Base-by-base conservation (phyloP, 2,329 filamentous ascomycete genomes). In the Plenodomus biglobosus region DNA sequence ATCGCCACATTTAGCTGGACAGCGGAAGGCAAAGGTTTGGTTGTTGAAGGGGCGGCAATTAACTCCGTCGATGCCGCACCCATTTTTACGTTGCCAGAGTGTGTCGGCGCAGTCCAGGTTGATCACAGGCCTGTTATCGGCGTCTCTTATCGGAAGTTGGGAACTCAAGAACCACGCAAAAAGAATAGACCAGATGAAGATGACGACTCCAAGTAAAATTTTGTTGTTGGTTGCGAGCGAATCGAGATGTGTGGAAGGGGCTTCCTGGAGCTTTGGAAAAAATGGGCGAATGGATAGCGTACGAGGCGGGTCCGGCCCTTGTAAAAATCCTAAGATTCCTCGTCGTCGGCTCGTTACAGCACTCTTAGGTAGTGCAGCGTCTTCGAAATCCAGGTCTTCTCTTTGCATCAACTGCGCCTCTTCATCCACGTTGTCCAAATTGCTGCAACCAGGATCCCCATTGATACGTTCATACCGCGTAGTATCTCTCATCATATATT, bases 11-110 rank as follows among this genome's bases (percentile, higher is more conserved):
- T 84, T 85, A 7, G 84, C 86, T 1, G 87, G 83, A 62, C 89
- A 94, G 40, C 84, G 78, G 64, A 94, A 94, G 1, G 86, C 78
- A 53, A 90, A 85, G 0, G 83, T 82, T 42, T 76, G 80, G 53
- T 84, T 84, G 49, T 78, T 80, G 64, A 94, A 94, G 0, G 89
- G 89, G 13, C 87, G 82, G 64, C 89, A 94, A 47, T 84, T 76
- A 46, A 84, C 82, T 7, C 89, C 89, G 56, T 92, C 83, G 19
- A 92, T 61, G 1, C 87, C 88, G 67, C 89, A 94, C 11, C 73
- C 74, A 61, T 91, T 92, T 38, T 85, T 85, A 15, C 82, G 75
- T 42, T 64, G 72, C 87, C 88, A 94, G 62, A 88, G 88, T 7
- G 84, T 81, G 42, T 80, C 78, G n/a, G 80, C 80, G 69, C 89